Evolutionary conservation across 108 stramenopile genomes (phyloP), one percentile per base, ranked within the genome.

Genomic region (Stephanodiscus minutulus): DNA sequence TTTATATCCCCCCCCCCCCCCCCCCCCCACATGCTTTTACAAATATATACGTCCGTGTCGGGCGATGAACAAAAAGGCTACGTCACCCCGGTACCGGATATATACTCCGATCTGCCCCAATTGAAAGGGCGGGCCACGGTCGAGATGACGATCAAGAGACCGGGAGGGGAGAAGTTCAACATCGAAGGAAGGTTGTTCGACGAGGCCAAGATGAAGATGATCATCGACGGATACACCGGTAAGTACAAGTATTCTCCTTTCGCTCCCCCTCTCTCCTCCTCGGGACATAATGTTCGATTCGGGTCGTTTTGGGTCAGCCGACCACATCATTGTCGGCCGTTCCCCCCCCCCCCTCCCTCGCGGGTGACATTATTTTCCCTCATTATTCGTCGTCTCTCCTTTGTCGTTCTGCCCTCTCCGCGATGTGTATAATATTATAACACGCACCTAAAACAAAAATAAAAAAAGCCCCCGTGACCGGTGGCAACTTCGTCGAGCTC

Each of bases 401-500:
- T 9, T 55, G 61, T 35, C 33, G 53, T 13, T 44, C 29, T 12
- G 52, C 29, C 29, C 11, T n/a, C 5, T 43, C 24, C 9, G 9
- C 44, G 12, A 48, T 62, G 15, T 65, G 36, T 21, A 31, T 28
- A 1, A 59, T 20, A 52, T 18, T n/a, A n/a, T n/a, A n/a, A n/a
- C n/a, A 17, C 4, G 21, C 9, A 7, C n/a, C n/a, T n/a, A n/a
- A n/a, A n/a, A n/a, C n/a, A n/a, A n/a, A n/a, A n/a, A n/a, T n/a
- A 55, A 41, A 46, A 39, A 76, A 76, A 76, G 94, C 97, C 21
- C 98, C 98, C 13, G 85, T 98, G 13, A 97, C 98, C 15, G 84
- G 91, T 49, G 85, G 98, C 35, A 97, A 96, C 81, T 97, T 98
- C 78, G 66, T 97, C 13, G 98, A 98, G 63, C 84, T 98, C 60